Conservation (phyloP, 1,284 basidiomycete species). For the Rhodotorula sp. region DNA sequence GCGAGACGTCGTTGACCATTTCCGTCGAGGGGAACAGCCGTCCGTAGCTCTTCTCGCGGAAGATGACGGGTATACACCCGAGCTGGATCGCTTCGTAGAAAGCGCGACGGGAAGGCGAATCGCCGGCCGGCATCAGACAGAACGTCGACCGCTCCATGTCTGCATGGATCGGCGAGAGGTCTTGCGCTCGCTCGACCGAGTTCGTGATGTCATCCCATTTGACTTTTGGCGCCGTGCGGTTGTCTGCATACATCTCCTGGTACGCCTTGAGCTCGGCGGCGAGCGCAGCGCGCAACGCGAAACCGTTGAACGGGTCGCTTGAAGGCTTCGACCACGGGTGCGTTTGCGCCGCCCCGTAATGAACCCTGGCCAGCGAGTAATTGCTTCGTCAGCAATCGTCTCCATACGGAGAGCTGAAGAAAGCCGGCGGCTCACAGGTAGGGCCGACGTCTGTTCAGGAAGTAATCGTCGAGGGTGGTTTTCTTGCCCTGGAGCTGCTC, state of each 20-base stretch:
- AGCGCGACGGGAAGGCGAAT: conserved; percentile 38
- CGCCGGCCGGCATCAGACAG: conserved; percentile 39
- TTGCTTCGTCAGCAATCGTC: neutral
- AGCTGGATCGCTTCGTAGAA: conserved; percentile 40
- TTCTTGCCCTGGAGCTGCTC: conserved; percentile 16
- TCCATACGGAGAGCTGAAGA: neutral
- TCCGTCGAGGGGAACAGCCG: conserved; percentile 38
- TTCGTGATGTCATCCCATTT: conserved; percentile 37
- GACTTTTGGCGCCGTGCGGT: conserved; percentile 15
- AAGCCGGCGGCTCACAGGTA: neutral
- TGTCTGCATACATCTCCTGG: neutral
- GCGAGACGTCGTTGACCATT: conserved; percentile 35
- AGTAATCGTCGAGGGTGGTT: conserved; percentile 27
- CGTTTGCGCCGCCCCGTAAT: conserved; percentile 33
- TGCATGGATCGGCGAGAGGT: conserved; percentile 36
- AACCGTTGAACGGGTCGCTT: conserved; percentile 41
- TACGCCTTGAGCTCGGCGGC: conserved; percentile 26
- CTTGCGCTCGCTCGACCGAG: conserved; percentile 32
- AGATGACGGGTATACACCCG: conserved; percentile 42
- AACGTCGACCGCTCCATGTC: conserved; percentile 34
- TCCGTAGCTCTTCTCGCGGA: conserved; percentile 38
- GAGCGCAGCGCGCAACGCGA: conserved; percentile 35
- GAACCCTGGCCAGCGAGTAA: conserved; percentile 7
- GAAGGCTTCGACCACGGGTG: conserved; percentile 38
- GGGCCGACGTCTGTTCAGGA: conserved; percentile 26